A percentile compares a stretch with the other conserved stretches of the same genome.
Evolutionary conservation across 2,329 filamentous ascomycete species (phyloP).

Genomic region (Botryotinia convoluta): DNA sequence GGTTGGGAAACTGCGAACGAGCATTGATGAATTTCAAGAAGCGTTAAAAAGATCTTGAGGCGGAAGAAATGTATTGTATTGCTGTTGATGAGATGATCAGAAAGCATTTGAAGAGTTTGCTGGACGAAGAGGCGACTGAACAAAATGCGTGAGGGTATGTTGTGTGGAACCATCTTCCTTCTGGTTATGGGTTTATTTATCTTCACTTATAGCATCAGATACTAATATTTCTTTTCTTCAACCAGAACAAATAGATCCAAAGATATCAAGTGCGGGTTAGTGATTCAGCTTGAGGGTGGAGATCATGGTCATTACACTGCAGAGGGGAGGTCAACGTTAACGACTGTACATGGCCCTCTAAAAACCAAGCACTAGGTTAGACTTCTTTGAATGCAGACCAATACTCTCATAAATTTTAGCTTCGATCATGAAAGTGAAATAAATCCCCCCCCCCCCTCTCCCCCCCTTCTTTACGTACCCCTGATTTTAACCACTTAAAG

Average conservation of each 20-base stretch:
- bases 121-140: neutral
- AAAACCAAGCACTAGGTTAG: neutral
- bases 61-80: accelerated
- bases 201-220: neutral
- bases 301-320: neutral
- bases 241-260: neutral
- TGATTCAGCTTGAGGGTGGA: neutral
- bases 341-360: neutral
- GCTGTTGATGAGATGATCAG: too few species aligned
- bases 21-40: too few species aligned
- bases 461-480: neutral
- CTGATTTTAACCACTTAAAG: neutral
- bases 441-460: too few species aligned
- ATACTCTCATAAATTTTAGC: neutral
- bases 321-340: neutral
- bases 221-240: neutral
- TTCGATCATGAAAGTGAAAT: neutral
- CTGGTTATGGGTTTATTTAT: neutral
- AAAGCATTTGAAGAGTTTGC: neutral
- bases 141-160: neutral
- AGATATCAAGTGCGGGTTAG: neutral
- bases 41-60: neutral
- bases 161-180: neutral
- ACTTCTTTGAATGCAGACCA: neutral
- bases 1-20: neutral